Evolutionary conservation across 2,329 filamentous ascomycete species (phyloP), one percentile per base, ranked within the genome.

Genomic region (Alternaria triticina): DNA sequence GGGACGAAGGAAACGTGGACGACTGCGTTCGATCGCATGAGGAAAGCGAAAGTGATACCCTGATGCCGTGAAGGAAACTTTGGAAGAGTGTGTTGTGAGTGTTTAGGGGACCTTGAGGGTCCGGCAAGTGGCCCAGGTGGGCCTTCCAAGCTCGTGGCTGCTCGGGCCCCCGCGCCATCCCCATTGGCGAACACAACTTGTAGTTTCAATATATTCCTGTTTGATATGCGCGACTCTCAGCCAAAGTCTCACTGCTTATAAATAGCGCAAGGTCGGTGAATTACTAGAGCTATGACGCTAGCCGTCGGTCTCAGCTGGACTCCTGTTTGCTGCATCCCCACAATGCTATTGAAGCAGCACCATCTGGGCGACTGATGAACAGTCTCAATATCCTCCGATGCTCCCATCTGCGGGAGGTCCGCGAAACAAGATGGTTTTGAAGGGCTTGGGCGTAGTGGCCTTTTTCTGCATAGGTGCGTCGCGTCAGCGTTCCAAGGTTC

Each of bases 1-100:
- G 69, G 79, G 22, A 83, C 80, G 0, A 68, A 77, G 10, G 71
- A 78, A 22, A 81, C 80, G 5, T 85, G 83, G 83, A 65, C 82
- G 49, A 76, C 81, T 46, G 77, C 79, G 1, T 84, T 86, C 69
- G 77, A 80, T 60, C 76, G 75, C 54, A 82, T 85, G 66, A 76
- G 77, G 61, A 71, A 75, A 23, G 81, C 82, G 2, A 81, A 79
- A 1, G 73, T 85, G 23, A 82, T 84, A 54, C 74, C 74, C 27
- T 76, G 46, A 69, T 40, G 15, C 2, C 15, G 28, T 23, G 8
- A 17, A 12, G 36, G 28, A 11, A n/a, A 36, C 33, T 8, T 36
- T 36, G 7, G 15, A 11, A 17, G 33, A 47, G 15, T 5, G 13
- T 47, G 23, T 12, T 20, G 3, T 57, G 2, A 47, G 40, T 45